Base-by-base conservation (phyloP, 1,139 yeast genomes). In the Pichiaceae sp. region DNA sequence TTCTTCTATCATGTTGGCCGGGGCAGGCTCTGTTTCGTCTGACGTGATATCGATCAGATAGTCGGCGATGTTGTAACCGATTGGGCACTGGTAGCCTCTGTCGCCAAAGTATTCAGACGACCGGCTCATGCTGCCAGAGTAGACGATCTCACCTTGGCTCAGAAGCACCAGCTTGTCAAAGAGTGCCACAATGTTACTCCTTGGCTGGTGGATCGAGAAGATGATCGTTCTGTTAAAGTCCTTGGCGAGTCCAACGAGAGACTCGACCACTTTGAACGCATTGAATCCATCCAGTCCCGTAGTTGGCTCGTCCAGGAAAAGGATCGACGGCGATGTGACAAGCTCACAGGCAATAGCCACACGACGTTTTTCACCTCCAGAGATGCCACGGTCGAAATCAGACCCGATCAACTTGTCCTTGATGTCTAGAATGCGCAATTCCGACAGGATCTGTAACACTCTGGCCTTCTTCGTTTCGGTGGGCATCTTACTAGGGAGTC, bases 171-270 rank as follows among this genome's bases (percentile, higher is more conserved):
- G 68, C 47, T 81, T 80, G 55, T 89, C 96, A 60, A 91, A 91
- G 38, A 86, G 63, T 0, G 96, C 78, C 21, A 91, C 96, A 54
- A 91, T 89, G 51, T 91, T 91, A 43, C 96, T 85, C 54, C 98
- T 73, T n/a, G 98, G 98, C 56, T 91, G 98, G 61, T 91, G 98
- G 46, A 91, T 91, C 0, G 98, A 86, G 54, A 91, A 81, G 1
- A 91, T 76, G 34, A 91, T 79, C 0, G 98, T 89, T 54, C 97
- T 75, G 42, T 81, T 78, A 56, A 79, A 84, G 48, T 79, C 82
- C 41, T 79, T 68, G 0, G 96, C 86, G 42, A 91, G 68, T 42
- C 83, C 74, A 3, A 83, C 91, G 38, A 91, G 68, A 44, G 87
- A 75, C 42, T 89, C 96, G 36, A 91, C 67, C 11, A 91, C 98